Evolutionary conservation across 1,284 basidiomycete species (phyloP).

Genomic region (Cystobasidium sp.): DNA sequence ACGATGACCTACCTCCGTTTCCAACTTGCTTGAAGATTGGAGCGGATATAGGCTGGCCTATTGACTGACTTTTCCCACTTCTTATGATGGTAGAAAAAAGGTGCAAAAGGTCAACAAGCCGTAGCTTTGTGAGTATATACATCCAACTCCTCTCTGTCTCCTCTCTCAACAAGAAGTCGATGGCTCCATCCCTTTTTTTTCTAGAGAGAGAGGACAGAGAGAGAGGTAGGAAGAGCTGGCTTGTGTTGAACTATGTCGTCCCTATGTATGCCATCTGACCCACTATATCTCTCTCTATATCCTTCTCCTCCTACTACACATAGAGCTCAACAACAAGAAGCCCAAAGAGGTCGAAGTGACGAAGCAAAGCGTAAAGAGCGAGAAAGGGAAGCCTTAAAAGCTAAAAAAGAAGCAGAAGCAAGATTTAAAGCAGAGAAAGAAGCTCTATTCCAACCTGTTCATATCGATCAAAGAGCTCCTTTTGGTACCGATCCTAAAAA

Average conservation of each 20-base stretch:
- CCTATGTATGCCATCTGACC: too few relatives aligned
- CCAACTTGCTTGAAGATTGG: neutral
- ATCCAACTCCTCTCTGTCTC: too few relatives aligned
- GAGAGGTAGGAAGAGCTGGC: too few relatives aligned
- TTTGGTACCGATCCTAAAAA: constrained; percentile 96
- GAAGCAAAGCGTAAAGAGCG: constrained; percentile 82
- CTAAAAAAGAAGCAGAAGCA: constrained; percentile 63
- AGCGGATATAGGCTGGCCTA: too few relatives aligned
- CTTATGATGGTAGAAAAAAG: constrained; percentile 26
- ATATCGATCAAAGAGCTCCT: constrained; percentile 66
- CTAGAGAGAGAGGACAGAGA: too few relatives aligned
- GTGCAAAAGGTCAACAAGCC: constrained; percentile 28
- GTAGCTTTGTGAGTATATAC: constrained; percentile 31
- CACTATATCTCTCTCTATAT: too few relatives aligned
- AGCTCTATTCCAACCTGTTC: constrained; percentile 62
- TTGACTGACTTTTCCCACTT: neutral
- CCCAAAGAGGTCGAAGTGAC: constrained; percentile 48
- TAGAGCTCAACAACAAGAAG: constrained; percentile 47
- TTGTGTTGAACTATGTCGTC: too few relatives aligned
- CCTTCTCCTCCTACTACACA: neutral
- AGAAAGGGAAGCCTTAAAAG: constrained; percentile 69
- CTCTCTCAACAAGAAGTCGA: too few relatives aligned
- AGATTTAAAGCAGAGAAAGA: constrained; percentile 85
- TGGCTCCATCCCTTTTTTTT: too few relatives aligned
- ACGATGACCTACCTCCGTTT: neutral